Percentiles rank a stretch among this genome's conserved stretches.
These are phyloP conservation scores for Blakeslea trispora DNA, from an alignment of 371 early-diverging fungal genomes.

Conservation along the genomic window DNA sequence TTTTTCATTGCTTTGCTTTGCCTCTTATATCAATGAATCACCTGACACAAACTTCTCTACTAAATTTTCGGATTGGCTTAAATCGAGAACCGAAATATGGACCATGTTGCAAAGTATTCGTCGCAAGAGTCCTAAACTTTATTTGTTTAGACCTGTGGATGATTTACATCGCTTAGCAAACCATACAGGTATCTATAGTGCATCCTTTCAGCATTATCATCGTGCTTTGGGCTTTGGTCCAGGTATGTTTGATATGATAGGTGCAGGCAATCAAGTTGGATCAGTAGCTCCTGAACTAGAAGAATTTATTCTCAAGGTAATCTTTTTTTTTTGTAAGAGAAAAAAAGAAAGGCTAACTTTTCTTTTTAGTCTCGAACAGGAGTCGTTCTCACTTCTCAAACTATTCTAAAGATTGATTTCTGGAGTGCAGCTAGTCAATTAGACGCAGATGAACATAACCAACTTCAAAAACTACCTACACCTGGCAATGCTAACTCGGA, in stretches of 20 bases:
- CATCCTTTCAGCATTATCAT: constrained; percentile 8
- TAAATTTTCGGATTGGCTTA: constrained; percentile 58
- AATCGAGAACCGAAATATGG: constrained; percentile 55
- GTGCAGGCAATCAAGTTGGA: constrained; percentile 11
- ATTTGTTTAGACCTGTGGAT: constrained; percentile 67
- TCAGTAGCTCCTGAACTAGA: constrained; percentile 49
- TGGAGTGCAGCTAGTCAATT: constrained; percentile 36
- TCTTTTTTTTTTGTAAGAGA: too few relatives aligned
- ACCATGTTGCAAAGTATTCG: constrained; percentile 59
- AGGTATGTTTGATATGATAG: constrained; percentile 31
- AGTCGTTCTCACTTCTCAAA: constrained; percentile 57
- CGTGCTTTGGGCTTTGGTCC: constrained; percentile 18
- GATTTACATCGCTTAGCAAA: constrained; percentile 45
- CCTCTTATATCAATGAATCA: constrained; percentile 55
- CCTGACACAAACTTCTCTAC: constrained; percentile 32
- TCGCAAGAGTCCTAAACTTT: constrained; percentile 46
- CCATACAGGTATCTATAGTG: constrained; percentile 7
- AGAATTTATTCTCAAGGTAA: constrained; percentile 51
- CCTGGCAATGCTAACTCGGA: constrained; percentile 2
- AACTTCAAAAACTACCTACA: constrained; percentile 23
- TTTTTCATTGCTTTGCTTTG: constrained; percentile 62
- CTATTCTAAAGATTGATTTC: constrained; percentile 65
- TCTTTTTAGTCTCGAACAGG: constrained; percentile 53
- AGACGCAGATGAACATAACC: constrained; percentile 20
- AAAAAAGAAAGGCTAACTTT: neutral